These are phyloP conservation scores for Cystobasidiopsis lactophilus DNA, from an alignment of 768 basidiomycete species.

Conservation along the genomic window DNA sequence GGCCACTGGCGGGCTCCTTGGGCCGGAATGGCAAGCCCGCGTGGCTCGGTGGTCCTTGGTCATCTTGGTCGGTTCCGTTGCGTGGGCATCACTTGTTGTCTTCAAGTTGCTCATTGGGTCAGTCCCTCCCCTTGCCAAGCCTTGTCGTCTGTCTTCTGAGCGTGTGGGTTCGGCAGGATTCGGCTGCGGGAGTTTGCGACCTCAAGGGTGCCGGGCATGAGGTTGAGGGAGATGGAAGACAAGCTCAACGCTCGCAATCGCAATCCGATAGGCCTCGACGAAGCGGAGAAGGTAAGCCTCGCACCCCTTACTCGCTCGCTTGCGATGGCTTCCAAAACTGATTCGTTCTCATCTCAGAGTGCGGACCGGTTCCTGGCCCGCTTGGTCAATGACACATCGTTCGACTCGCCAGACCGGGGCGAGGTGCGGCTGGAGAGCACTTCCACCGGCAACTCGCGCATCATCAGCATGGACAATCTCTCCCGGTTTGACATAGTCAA, in stretches of 20 bases:
- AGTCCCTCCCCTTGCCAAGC: neutral
- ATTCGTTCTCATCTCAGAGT: neutral
- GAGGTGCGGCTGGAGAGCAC: neutral
- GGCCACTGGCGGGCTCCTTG: constrained; percentile 1
- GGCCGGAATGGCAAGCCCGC: constrained; percentile 4
- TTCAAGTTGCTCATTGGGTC: constrained; percentile 74
- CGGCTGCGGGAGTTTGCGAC: constrained; percentile 26
- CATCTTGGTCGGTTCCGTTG: constrained; percentile 32
- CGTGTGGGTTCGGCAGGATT: constrained; percentile 9
- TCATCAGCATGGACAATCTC: constrained; percentile 5
- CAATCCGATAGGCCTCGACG: constrained; percentile 24
- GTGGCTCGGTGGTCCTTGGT: constrained; percentile 1
- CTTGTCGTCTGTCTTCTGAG: neutral
- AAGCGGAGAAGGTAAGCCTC: constrained; percentile 22
- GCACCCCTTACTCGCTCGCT: neutral
- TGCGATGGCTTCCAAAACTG: too few species aligned
- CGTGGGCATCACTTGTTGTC: constrained; percentile 55
- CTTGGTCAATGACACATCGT: neutral
- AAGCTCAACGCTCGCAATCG: constrained; percentile 24
- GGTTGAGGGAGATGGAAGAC: constrained; percentile 24
- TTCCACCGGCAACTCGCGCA: neutral
- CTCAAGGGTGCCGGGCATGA: constrained; percentile 23
- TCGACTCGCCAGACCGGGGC: constrained; percentile 1
- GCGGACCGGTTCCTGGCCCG: neutral
- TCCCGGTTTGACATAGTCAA: constrained; percentile 16